Evolutionary conservation across 2,329 filamentous ascomycete species (phyloP).

Genomic region (Trichoderma sp.): DNA sequence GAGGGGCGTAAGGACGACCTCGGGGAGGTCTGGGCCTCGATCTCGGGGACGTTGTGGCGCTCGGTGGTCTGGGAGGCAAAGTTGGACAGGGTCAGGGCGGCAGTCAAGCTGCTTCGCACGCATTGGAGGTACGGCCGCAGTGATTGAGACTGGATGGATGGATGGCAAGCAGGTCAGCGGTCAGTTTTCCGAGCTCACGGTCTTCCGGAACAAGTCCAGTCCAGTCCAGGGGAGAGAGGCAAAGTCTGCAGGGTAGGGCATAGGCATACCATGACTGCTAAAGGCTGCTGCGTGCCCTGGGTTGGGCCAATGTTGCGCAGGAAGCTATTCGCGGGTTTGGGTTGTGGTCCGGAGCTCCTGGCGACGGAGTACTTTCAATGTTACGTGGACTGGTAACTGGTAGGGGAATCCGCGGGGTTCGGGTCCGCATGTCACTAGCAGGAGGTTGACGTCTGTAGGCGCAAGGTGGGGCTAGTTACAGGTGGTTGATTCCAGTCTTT

Average conservation of each 20-base stretch:
- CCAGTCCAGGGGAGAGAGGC: background rate
- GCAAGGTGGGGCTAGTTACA: constrained; percentile 15
- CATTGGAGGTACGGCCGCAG: constrained; percentile 95
- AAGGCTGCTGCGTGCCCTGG: constrained; percentile 8
- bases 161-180: background rate
- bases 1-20: constrained; percentile 89
- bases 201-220: background rate
- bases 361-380: background rate
- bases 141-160: constrained; percentile 78
- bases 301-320: constrained; percentile 3
- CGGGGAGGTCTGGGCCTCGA: constrained; percentile 89
- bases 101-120: constrained; percentile 90
- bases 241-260: too few species aligned
- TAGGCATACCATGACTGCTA: constrained; percentile 20
- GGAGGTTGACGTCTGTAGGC: constrained; percentile 18
- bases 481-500: background rate
- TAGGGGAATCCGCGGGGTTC: constrained; percentile 19
- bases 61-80: constrained; percentile 97
- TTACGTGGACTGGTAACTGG: background rate
- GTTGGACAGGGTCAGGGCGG: constrained; percentile 85
- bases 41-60: constrained; percentile 96
- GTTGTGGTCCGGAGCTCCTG: background rate
- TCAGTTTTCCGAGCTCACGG: constrained; percentile 1
- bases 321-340: constrained; percentile 16
- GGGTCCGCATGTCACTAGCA: constrained; percentile 3